Base-by-base conservation (phyloP, 2,329 filamentous ascomycete species). In the Claviceps maximensis region DNA sequence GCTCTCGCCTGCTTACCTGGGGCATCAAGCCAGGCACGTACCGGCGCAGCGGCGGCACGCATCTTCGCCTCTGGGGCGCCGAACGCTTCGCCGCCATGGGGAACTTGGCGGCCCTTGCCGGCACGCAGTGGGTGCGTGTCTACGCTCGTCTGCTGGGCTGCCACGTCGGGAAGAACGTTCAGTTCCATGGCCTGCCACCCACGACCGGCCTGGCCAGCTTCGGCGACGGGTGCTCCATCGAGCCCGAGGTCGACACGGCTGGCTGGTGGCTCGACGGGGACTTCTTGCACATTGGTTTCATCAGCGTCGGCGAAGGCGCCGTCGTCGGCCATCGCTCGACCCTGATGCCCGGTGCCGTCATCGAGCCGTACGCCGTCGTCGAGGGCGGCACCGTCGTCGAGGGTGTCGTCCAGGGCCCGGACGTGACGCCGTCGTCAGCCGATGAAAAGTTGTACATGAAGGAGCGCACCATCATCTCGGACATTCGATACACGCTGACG, bases 191-290 rank as follows among this genome's bases (percentile, higher is more conserved):
- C 0, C 51, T 60, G 1, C 54, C 57, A 4, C 58, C 58, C 0
- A 29, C 47, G 7, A 60, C 58, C 0, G 58, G 58, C 1, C 55
- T 59, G 6, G 58, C 55, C 8, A 56, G 47, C 50, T 59, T 60
- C 45, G 58, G 58, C 15, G 52, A 55, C 9, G 55, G 53, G 12
- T 58, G 57, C 15, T 55, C 56, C 4, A 33, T 60, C 1, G 58
- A 60, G 49, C 56, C 58, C 8, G 58, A 60, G 25, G 58, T 53
- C n/a, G 58, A 60, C 38, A 44, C 54, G 15, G 52, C 54, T 4
- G 58, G 58, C 6, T 60, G 57, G 57, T 60, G 58, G 58, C 53
- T 60, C 46, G 58, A 60, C 19, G 58, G 58, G n/a, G 57, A 59
- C 29, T 38, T 47, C n/a, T 46, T 60, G 33, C 58, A 58, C 31